Conservation (phyloP, 2,329 filamentous ascomycete genomes). For the Grosmannia serpens region DNA sequence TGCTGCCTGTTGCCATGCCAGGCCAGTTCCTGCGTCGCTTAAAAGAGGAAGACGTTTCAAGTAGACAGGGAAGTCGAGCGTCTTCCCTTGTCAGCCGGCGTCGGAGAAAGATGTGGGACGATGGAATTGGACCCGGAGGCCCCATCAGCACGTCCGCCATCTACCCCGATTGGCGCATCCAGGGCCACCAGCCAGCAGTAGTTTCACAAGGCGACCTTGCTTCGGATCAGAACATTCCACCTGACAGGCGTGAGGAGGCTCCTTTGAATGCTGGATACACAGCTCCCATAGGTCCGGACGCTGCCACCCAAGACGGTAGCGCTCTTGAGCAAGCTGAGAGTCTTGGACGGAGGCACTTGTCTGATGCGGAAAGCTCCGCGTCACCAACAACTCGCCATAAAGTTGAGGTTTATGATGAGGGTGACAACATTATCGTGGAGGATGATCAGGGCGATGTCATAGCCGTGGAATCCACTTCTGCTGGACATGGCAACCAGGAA, state of each 20-base stretch:
- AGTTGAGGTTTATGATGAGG: conserved; percentile 71
- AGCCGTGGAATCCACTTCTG: conserved; percentile 42
- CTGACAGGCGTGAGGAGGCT: conserved; percentile 14
- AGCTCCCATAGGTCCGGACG: neutral
- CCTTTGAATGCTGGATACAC: conserved; percentile 5
- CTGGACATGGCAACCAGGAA: neutral
- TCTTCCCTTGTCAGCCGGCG: conserved; percentile 50
- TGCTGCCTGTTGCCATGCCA: conserved; percentile 61
- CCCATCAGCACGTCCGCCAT: conserved; percentile 88
- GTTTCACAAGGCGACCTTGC: conserved; percentile 2
- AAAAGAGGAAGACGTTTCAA: conserved; percentile 59
- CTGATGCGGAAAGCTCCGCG: conserved; percentile 8
- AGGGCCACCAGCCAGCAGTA: neutral
- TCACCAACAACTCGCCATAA: conserved; percentile 9
- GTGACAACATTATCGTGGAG: conserved; percentile 67
- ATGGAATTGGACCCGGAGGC: conserved; percentile 67
- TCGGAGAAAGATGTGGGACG: conserved; percentile 57
- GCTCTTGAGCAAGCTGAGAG: neutral
- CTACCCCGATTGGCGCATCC: conserved; percentile 44
- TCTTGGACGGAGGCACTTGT: neutral
- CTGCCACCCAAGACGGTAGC: neutral
- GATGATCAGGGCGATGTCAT: conserved; percentile 81
- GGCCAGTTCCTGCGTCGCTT: conserved; percentile 73
- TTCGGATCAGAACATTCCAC: conserved; percentile 11
- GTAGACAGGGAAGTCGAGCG: conserved; percentile 41